Conservation (phyloP, 2,329 filamentous ascomycete species). For the Chrysoporthe cubensis region DNA sequence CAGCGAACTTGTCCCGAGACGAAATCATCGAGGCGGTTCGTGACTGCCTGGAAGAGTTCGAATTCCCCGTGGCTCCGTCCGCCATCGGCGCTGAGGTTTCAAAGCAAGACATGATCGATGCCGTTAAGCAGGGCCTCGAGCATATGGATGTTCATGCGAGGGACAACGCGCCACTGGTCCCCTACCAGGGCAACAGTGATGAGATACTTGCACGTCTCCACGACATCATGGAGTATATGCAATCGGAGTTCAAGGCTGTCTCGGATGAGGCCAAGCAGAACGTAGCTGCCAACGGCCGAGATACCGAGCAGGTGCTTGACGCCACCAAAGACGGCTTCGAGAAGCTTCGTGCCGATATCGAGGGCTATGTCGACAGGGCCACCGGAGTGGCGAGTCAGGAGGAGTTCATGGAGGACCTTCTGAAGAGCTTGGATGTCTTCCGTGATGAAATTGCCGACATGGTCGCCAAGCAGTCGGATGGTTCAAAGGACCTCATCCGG, state of each 20-base stretch:
- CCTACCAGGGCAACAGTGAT: slow-evolving; percentile 43
- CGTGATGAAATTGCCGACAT: slow-evolving; percentile 69
- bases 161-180: slow-evolving; percentile 29
- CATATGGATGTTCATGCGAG: slow-evolving; percentile 33
- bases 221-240: slow-evolving; percentile 67
- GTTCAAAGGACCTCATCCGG: slow-evolving; percentile 71
- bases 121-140: slow-evolving; percentile 55
- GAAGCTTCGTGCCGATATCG: slow-evolving; percentile 77
- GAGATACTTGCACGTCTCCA: slow-evolving; percentile 61
- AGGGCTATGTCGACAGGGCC: slow-evolving; percentile 76
- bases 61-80: slow-evolving; percentile 68
- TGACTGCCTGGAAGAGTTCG: slow-evolving; percentile 84
- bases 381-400: slow-evolving; percentile 73
- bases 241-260: slow-evolving; percentile 61
- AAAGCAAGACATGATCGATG: slow-evolving; percentile 65
- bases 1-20: slow-evolving; percentile 73
- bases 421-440: slow-evolving; percentile 67
- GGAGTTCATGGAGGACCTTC: slow-evolving; percentile 74
- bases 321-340: slow-evolving; percentile 88
- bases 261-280: slow-evolving; percentile 75
- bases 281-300: slow-evolving; percentile 75
- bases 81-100: slow-evolving; percentile 59
- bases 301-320: slow-evolving; percentile 87
- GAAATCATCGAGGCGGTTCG: slow-evolving; percentile 84
- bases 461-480: slow-evolving; percentile 52